Conservation (phyloP, 2,329 filamentous ascomycete genomes). For the Ilyonectria mors-panacis region DNA sequence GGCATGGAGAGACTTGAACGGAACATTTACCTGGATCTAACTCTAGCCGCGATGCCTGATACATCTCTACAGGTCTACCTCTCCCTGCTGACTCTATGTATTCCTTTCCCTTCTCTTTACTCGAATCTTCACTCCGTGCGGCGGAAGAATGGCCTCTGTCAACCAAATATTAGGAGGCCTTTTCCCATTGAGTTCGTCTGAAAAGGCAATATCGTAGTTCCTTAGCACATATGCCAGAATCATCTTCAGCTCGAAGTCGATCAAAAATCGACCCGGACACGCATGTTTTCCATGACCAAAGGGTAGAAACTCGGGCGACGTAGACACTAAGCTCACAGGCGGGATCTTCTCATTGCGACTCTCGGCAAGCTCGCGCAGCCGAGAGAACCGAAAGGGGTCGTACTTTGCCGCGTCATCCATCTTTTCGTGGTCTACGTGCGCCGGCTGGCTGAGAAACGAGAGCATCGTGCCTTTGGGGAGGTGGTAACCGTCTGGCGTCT, state of each 20-base stretch:
- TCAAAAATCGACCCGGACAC: conserved; percentile 50
- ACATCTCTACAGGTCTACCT: neutral
- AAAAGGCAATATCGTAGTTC: conserved; percentile 42
- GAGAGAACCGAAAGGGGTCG: conserved; percentile 38
- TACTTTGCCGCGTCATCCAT: neutral
- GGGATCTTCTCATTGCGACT: conserved; percentile 30
- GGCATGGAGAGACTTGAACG: too few relatives aligned
- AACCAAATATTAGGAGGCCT: conserved; percentile 40
- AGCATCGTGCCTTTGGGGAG: neutral
- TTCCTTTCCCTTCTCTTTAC: conserved; percentile 33
- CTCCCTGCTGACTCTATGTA: neutral
- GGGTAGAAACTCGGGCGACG: conserved; percentile 46
- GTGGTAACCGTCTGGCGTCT: conserved; percentile 42
- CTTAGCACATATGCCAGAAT: conserved; percentile 42
- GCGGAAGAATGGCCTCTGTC: conserved; percentile 39
- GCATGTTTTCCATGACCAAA: conserved; percentile 56
- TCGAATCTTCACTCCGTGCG: conserved; percentile 34
- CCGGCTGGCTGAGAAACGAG: neutral
- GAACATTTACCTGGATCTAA: neutral
- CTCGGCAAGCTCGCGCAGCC: conserved; percentile 49
- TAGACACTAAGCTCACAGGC: conserved; percentile 34
- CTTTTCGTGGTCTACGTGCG: neutral
- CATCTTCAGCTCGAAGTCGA: conserved; percentile 54
- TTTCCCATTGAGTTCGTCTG: conserved; percentile 38
- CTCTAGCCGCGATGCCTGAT: neutral